These are phyloP conservation scores for Podospora conica DNA, from an alignment of 495 filamentous ascomycete genomes.

Conservation along the genomic window DNA sequence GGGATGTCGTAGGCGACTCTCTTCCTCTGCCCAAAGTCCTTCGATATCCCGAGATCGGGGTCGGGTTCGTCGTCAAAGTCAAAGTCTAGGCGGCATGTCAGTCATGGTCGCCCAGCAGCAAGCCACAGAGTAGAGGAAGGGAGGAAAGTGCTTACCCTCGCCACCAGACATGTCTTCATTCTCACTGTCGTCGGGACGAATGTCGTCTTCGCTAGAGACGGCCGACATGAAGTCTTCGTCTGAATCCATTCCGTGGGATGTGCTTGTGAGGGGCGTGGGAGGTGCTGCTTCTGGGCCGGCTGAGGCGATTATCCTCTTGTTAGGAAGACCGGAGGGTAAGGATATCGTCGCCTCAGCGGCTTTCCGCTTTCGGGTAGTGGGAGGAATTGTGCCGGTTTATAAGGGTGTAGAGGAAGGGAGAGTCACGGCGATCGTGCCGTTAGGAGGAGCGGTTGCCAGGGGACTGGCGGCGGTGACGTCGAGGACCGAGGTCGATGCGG, in stretches of 20 bases:
- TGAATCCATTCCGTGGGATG: slow-evolving; percentile 74
- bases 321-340: slow-evolving; percentile 38
- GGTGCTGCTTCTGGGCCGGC: slow-evolving; percentile 41
- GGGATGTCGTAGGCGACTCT: slow-evolving; percentile 77
- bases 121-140: background rate
- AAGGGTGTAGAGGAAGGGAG: background rate
- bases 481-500: background rate
- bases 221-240: slow-evolving; percentile 94
- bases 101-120: slow-evolving; percentile 6
- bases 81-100: slow-evolving; percentile 46
- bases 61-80: slow-evolving; percentile 66
- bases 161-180: slow-evolving; percentile 65
- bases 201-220: slow-evolving; percentile 70
- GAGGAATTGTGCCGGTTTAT: slow-evolving; percentile 51
- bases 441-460: background rate
- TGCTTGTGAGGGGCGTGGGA: slow-evolving; percentile 54
- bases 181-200: slow-evolving; percentile 69
- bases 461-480: background rate
- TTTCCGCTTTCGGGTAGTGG: slow-evolving; percentile 80
- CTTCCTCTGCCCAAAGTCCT: slow-evolving; percentile 63
- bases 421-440: background rate
- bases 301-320: slow-evolving; percentile 49
- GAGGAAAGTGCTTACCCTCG: slow-evolving; percentile 58
- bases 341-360: slow-evolving; percentile 68
- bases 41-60: slow-evolving; percentile 66